A percentile compares a stretch with the other conserved stretches of the same genome.
Evolutionary conservation across 306 rosid genomes (phyloP).

Genomic region (Alnus rubra): DNA sequence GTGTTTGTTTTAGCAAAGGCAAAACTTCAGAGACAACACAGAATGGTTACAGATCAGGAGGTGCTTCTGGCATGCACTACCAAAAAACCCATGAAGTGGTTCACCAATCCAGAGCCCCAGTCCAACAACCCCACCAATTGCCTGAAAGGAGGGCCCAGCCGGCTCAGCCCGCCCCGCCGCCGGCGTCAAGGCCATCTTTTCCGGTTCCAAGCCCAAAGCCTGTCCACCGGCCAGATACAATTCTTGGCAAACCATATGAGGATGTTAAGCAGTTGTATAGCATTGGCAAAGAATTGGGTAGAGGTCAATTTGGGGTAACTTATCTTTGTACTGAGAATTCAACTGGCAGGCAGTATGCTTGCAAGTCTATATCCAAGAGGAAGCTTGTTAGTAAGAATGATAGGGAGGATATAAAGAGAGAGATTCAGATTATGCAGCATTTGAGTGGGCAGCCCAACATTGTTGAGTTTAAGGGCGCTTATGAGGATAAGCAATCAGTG

Average conservation of each 20-base stretch:
- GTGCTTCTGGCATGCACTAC: slow-evolving; percentile 26
- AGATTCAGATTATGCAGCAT: slow-evolving; percentile 93
- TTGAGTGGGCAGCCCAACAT: slow-evolving; percentile 88
- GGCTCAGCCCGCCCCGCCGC: slow-evolving; percentile 22
- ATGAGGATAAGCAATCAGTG: slow-evolving; percentile 75
- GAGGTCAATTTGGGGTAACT: slow-evolving; percentile 92
- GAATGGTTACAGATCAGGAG: slow-evolving; percentile 46
- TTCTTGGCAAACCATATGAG: slow-evolving; percentile 68
- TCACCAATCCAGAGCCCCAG: slow-evolving; percentile 43
- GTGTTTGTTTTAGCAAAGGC: slow-evolving; percentile 58
- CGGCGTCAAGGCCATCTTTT: slow-evolving; percentile 34
- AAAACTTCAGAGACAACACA: slow-evolving; percentile 33
- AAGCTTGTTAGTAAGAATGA: slow-evolving; percentile 68
- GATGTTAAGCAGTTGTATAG: slow-evolving; percentile 63
- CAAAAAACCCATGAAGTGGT: slow-evolving; percentile 43
- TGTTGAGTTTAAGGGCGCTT: slow-evolving; percentile 86
- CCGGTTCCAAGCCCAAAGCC: slow-evolving; percentile 45
- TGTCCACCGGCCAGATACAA: slow-evolving; percentile 40
- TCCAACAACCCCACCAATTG: slow-evolving; percentile 38
- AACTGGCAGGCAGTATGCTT: slow-evolving; percentile 64
- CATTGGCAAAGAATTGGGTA: slow-evolving; percentile 77
- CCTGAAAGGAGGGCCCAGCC: slow-evolving; percentile 37
- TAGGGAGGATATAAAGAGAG: slow-evolving; percentile 76
- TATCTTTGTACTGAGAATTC: slow-evolving; percentile 74
- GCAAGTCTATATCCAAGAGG: slow-evolving; percentile 85